These are phyloP conservation scores for Triticum dicoccoides DNA, from an alignment of 176 grass and related monocot genomes.

Conservation along the genomic window DNA sequence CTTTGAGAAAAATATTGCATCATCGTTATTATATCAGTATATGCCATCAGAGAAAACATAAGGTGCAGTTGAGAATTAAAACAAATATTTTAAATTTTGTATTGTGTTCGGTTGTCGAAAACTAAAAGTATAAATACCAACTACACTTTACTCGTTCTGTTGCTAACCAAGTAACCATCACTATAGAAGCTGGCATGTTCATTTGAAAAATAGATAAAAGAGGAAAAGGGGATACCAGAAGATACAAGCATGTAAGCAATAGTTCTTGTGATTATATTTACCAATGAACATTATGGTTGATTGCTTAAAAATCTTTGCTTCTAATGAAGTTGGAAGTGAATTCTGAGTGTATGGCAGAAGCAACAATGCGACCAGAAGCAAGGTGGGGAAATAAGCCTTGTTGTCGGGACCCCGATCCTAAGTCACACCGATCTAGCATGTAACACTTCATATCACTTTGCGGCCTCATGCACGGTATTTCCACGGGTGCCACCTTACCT, in stretches of 20 bases:
- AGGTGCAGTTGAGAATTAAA: background rate
- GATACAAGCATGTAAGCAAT: conserved; percentile 1
- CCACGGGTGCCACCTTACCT: too few relatives aligned
- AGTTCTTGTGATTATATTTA: too few relatives aligned
- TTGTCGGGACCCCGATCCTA: too few relatives aligned
- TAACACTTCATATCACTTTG: too few relatives aligned
- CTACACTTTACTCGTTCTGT: background rate
- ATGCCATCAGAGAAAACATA: background rate
- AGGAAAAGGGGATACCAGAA: conserved; percentile 26
- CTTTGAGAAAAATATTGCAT: background rate
- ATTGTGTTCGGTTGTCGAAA: background rate
- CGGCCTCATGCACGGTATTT: too few relatives aligned
- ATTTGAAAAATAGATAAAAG: conserved; percentile 48
- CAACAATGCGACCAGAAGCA: too few relatives aligned
- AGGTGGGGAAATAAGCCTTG: too few relatives aligned
- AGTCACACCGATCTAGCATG: too few relatives aligned
- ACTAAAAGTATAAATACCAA: background rate
- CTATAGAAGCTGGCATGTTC: conserved; percentile 52
- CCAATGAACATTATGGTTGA: too few relatives aligned
- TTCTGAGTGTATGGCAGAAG: too few relatives aligned
- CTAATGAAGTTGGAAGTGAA: too few relatives aligned
- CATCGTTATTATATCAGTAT: background rate
- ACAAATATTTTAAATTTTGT: background rate
- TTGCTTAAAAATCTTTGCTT: too few relatives aligned
- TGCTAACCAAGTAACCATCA: background rate